phyloP scores from a whole-genome alignment of 2,329 filamentous ascomycete genomes.

The Fusarium lateritium region DNA sequence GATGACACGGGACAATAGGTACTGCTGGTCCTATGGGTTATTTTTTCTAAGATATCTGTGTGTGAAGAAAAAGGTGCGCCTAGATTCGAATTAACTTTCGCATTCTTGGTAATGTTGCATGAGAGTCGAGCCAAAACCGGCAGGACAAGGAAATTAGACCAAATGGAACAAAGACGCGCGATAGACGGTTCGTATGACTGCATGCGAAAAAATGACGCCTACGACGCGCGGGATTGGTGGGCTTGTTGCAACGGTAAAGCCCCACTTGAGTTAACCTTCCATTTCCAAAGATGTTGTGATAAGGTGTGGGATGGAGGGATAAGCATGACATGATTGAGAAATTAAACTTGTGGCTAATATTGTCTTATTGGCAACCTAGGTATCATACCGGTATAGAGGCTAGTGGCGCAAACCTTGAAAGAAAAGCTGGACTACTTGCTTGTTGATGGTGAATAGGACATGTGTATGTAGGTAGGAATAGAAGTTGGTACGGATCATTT shows the following conservation, averaged over 20 bases:
- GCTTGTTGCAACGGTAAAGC: conserved; percentile 23
- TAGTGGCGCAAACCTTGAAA: conserved; percentile 24
- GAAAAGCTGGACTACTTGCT: not conserved
- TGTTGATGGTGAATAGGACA: not conserved
- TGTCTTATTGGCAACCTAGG: conserved; percentile 28
- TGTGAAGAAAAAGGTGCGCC: not conserved
- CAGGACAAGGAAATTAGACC: conserved; percentile 34
- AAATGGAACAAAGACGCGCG: conserved; percentile 27
- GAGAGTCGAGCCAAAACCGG: conserved; percentile 20
- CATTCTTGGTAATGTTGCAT: conserved; percentile 5
- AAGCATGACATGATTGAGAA: conserved; percentile 37
- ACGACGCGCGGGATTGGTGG: conserved; percentile 42
- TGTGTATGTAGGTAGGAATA: not conserved
- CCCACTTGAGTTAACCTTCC: conserved; percentile 39
- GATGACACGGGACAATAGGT: conserved; percentile 18
- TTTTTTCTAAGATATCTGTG: not conserved
- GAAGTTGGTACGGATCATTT: not conserved
- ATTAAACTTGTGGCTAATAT: conserved; percentile 37
- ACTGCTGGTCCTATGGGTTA: conserved; percentile 11
- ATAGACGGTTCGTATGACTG: conserved; percentile 44
- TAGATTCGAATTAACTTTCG: conserved; percentile 8
- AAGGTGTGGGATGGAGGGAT: conserved; percentile 33
- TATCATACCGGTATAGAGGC: not conserved
- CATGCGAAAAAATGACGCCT: conserved; percentile 35
- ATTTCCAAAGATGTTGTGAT: conserved; percentile 25